Evolutionary conservation across 2,329 filamentous ascomycete species (phyloP).

Genomic region (Fusarium napiforme): DNA sequence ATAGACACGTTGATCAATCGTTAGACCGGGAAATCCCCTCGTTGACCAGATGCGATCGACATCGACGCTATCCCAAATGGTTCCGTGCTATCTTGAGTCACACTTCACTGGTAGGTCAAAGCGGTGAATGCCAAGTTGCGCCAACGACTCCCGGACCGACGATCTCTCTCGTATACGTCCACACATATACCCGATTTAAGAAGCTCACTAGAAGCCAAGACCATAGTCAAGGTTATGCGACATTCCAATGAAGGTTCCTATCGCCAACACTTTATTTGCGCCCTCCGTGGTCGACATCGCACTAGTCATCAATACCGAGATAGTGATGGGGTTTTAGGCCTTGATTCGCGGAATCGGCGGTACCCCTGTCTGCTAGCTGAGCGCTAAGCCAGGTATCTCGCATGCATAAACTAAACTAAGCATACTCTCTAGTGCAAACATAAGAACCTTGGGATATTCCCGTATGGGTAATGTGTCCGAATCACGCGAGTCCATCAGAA

Average conservation of each 20-base stretch:
- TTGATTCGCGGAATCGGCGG: constrained; percentile 24
- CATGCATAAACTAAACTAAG: constrained; percentile 33
- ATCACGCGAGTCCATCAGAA: constrained; percentile 14
- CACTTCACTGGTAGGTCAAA: constrained; percentile 6
- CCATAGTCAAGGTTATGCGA: constrained; percentile 2
- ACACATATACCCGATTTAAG: constrained; percentile 13
- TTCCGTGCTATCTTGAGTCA: neutral
- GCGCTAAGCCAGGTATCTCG: constrained; percentile 12
- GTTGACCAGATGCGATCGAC: neutral
- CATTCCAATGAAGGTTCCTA: neutral
- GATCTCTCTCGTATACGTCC: constrained; percentile 3
- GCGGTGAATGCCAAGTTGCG: neutral
- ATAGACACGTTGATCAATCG: neutral
- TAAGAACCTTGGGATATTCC: constrained; percentile 28
- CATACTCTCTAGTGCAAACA: constrained; percentile 27
- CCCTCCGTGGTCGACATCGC: constrained; percentile 13
- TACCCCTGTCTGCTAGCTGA: constrained; percentile 1
- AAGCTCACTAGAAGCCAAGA: constrained; percentile 1
- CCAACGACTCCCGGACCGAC: neutral
- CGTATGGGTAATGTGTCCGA: constrained; percentile 24
- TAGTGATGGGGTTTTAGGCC: neutral
- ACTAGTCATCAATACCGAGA: constrained; percentile 12
- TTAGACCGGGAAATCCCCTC: neutral
- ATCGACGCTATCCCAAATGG: neutral
- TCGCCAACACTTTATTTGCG: neutral